Percentiles rank a stretch among this genome's conserved stretches.
phyloP scores from a whole-genome alignment of 768 basidiomycete genomes.

The Tubosaeta brunneosetosa region DNA sequence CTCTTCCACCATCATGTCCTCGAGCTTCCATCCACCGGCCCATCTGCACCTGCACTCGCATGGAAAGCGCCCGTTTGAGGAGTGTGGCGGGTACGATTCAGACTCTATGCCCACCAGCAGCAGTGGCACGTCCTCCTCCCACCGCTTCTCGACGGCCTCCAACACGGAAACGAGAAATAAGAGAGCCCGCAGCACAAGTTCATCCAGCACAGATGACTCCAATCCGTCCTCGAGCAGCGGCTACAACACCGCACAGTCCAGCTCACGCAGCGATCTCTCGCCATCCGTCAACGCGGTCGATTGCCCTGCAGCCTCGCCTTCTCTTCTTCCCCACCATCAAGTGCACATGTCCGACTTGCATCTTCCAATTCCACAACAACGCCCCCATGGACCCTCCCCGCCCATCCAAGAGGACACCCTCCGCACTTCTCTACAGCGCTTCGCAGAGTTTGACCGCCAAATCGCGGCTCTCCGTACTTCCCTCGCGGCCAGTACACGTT shows the following conservation, averaged over 20 bases:
- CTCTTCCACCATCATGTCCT: conserved; percentile 21
- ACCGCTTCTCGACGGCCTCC: conserved; percentile 9
- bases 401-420: conserved; percentile 34
- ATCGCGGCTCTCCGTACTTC: conserved; percentile 46
- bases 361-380: conserved; percentile 19
- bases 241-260: conserved; percentile 32
- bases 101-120: conserved; percentile 23
- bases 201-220: conserved; percentile 35
- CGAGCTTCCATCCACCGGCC: conserved; percentile 19
- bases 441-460: conserved; percentile 50
- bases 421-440: conserved; percentile 45
- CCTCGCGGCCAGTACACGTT: conserved; percentile 23
- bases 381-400: conserved; percentile 9
- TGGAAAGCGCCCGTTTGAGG: conserved; percentile 32
- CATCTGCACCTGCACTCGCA: conserved; percentile 24
- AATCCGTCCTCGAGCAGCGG: conserved; percentile 34
- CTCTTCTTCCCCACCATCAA: conserved; percentile 43
- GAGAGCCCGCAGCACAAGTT: conserved; percentile 52
- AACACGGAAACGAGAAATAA: conserved; percentile 52
- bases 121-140: conserved; percentile 20
- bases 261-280: conserved; percentile 30
- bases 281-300: conserved; percentile 9
- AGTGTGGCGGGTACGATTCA: conserved; percentile 32
- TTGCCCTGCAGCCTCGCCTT: conserved; percentile 20
- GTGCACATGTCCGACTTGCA: conserved; percentile 45